Conservation (phyloP, 2,329 filamentous ascomycete species). For the Ascochyta lentis region DNA sequence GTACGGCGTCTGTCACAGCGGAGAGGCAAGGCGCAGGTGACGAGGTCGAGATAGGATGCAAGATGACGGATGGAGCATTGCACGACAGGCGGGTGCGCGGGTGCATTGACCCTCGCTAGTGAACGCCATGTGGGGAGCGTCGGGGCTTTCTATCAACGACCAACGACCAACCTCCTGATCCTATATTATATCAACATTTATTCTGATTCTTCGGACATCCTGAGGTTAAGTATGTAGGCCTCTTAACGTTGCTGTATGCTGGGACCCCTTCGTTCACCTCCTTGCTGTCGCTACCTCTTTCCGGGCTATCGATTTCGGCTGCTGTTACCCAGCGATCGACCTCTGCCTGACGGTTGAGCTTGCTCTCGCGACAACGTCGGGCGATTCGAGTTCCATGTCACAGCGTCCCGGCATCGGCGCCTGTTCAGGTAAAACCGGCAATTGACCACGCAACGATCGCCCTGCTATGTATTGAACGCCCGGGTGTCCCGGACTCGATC, state of each 20-base stretch:
- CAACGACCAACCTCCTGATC: conserved; percentile 20
- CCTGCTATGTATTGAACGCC: neutral
- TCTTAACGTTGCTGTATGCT: too few relatives aligned
- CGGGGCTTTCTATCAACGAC: conserved; percentile 19
- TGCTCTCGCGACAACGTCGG: conserved; percentile 8
- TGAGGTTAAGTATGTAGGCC: too few relatives aligned
- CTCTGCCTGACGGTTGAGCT: conserved; percentile 4
- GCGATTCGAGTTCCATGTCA: neutral
- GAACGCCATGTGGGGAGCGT: conserved; percentile 15
- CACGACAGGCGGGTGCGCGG: conserved; percentile 2
- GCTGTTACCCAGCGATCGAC: neutral
- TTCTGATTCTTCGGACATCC: too few relatives aligned
- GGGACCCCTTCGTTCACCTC: too few relatives aligned
- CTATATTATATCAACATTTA: too few relatives aligned
- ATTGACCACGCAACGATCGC: neutral
- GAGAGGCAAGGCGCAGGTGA: conserved; percentile 6
- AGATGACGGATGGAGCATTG: conserved; percentile 17
- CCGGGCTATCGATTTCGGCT: conserved; percentile 3
- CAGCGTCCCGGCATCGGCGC: conserved; percentile 9
- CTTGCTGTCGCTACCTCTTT: neutral
- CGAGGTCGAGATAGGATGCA: neutral
- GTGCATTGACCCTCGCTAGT: conserved; percentile 14
- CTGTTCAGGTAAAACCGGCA: neutral
- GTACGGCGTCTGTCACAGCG: conserved; percentile 1
- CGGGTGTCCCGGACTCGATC: neutral